These are phyloP conservation scores for Larix kaempferi DNA, from an alignment of 75 land plant species.

Conservation along the genomic window DNA sequence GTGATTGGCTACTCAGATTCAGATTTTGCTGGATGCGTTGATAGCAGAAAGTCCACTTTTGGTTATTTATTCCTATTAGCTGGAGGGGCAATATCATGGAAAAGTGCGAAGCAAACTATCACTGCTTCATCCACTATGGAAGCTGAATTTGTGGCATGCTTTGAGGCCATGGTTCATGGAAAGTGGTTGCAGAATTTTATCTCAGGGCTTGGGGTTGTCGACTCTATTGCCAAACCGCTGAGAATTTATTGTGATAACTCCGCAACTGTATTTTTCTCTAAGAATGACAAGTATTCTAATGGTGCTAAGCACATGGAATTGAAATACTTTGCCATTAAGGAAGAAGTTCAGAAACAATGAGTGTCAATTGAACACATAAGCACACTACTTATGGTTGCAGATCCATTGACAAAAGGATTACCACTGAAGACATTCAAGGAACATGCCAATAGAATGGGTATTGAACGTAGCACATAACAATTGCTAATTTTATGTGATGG, in stretches of 20 bases:
- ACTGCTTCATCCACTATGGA: slow-evolving; percentile 19
- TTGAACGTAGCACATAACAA: too few relatives aligned
- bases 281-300: slow-evolving; percentile 10
- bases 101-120: not conserved
- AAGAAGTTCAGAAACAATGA: slow-evolving; percentile 7
- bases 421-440: slow-evolving; percentile 10
- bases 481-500: too few relatives aligned
- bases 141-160: slow-evolving; percentile 14
- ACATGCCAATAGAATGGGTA: slow-evolving; percentile 3
- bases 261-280: slow-evolving; percentile 9
- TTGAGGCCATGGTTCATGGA: slow-evolving; percentile 16
- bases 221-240: slow-evolving; percentile 6
- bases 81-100: slow-evolving; percentile 4
- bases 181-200: slow-evolving; percentile 18
- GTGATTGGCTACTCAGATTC: slow-evolving; percentile 12
- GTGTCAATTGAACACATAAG: slow-evolving; percentile 15
- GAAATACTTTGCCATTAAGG: not conserved
- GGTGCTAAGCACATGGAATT: not conserved
- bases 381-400: slow-evolving; percentile 18
- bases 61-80: slow-evolving; percentile 6
- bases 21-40: slow-evolving; percentile 5
- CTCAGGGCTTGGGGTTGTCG: slow-evolving; percentile 12
- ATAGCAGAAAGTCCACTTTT: not conserved
- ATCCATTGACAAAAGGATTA: slow-evolving; percentile 23
- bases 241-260: slow-evolving; percentile 24